Conservation (phyloP, 2,329 filamentous ascomycete genomes). For the Apiospora hydei region DNA sequence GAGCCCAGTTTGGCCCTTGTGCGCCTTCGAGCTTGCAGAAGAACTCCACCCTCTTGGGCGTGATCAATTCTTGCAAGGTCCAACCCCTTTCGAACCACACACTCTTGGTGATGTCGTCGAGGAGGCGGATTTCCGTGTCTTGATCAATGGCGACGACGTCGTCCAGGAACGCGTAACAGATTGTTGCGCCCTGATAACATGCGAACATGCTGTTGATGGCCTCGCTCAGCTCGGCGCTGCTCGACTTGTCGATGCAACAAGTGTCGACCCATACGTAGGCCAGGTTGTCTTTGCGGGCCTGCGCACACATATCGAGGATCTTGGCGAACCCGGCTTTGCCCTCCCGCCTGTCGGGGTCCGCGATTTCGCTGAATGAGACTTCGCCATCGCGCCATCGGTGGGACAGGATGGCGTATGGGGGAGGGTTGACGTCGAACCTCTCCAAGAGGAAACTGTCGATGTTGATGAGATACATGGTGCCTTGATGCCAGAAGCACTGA, state of each 20-base stretch:
- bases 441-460: not conserved
- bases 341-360: not conserved
- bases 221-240: conserved; percentile 12
- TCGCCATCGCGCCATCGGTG: conserved; percentile 15
- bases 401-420: conserved; percentile 6
- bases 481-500: no score
- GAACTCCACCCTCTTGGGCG: not conserved
- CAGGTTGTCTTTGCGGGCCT: not conserved
- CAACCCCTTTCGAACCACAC: conserved; percentile 16
- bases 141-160: not conserved
- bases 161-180: conserved; percentile 3
- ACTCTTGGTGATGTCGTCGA: not conserved
- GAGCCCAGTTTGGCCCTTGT: not conserved
- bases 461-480: conserved; percentile 17
- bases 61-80: conserved; percentile 18
- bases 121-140: not conserved
- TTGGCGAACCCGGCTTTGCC: not conserved
- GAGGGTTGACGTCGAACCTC: not conserved
- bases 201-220: conserved; percentile 23
- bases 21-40: not conserved
- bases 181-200: not conserved
- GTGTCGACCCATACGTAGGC: conserved; percentile 10
- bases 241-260: conserved; percentile 22
- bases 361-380: not conserved
- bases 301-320: not conserved